Evolutionary conservation across 495 filamentous ascomycete species (phyloP), one percentile per base, ranked within the genome.

Genomic region (Rhypophila decipiens): DNA sequence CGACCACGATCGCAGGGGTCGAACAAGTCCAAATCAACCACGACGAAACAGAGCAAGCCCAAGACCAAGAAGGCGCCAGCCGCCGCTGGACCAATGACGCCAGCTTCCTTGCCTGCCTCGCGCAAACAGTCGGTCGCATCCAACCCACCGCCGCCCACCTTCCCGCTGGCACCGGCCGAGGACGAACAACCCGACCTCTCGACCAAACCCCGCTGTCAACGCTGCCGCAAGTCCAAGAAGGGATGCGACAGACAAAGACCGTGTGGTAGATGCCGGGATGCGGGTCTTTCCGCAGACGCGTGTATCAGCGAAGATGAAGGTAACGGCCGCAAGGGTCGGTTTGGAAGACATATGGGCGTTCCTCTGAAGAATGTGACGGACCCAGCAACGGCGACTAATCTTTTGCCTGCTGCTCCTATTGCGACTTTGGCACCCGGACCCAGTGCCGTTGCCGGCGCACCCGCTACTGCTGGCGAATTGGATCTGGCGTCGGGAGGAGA

Each of bases 181-280:
- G 81, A 80, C 4, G 93, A 95, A 50, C 87, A 95, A 36, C 88
- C 94, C 40, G 90, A 95, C 53, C 71, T 95, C 17, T 94, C 88
- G 1, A 88, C 85, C 31, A 96, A 96, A 68, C 93, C 93, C 23
- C 90, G 93, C 53, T 98, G 93, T 75, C 93, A 97, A 63, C 87
- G 93, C 38, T 98, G 93, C 73, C 84, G 93, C 51, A 97, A 97
- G 79, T 96, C 90, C 65, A 98, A 98, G 77, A 98, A 98, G 69
- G 93, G 93, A 5, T 98, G 93, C 61, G 94, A 98, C 72, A 83
- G 93, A 44, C 90, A 96, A 59, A 83, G 93, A 34, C 93, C 93
- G 10, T 98, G 93, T 59, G 86, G 87, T 31, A 79, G 93, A 50
- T 98, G 93, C 80, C 87, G 88, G 61, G 93, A 98, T 69, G 93